These are phyloP conservation scores for Vitis cinerea DNA, from an alignment of 164 flowering plant species.

Conservation along the genomic window DNA sequence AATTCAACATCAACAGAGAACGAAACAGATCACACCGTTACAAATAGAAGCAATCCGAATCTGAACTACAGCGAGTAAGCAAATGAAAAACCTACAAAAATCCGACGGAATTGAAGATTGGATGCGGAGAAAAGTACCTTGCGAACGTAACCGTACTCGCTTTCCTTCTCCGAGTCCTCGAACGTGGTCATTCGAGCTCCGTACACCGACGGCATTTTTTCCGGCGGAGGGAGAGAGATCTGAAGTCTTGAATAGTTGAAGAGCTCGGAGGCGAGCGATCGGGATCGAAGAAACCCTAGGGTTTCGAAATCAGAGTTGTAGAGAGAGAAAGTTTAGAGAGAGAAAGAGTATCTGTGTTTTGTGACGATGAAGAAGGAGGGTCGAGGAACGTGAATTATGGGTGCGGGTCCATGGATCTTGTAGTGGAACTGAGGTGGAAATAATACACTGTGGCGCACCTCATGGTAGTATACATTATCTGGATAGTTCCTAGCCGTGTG, in stretches of 20 bases:
- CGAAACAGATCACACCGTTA: not conserved
- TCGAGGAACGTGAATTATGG: too few relatives aligned
- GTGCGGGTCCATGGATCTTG: too few relatives aligned
- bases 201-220: slow-evolving; percentile 64
- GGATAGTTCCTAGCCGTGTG: too few relatives aligned
- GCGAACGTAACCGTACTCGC: slow-evolving; percentile 94
- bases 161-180: slow-evolving; percentile 97
- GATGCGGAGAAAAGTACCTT: slow-evolving; percentile 44
- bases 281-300: slow-evolving; percentile 9
- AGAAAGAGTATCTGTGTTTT: too few relatives aligned
- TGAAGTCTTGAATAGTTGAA: not conserved
- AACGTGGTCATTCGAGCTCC: slow-evolving; percentile 87
- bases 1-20: not conserved
- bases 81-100: not conserved
- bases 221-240: slow-evolving; percentile 9
- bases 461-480: too few relatives aligned
- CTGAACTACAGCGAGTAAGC: not conserved
- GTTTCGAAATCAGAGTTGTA: not conserved
- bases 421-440: too few relatives aligned
- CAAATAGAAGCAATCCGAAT: not conserved
- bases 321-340: not conserved
- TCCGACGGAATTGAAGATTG: not conserved
- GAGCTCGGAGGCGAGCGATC: not conserved
- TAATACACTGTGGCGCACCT: too few relatives aligned
- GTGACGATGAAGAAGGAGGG: too few relatives aligned